These are phyloP conservation scores for Globisporangium parvum DNA, from an alignment of 352 stramenopile species.

Conservation along the genomic window DNA sequence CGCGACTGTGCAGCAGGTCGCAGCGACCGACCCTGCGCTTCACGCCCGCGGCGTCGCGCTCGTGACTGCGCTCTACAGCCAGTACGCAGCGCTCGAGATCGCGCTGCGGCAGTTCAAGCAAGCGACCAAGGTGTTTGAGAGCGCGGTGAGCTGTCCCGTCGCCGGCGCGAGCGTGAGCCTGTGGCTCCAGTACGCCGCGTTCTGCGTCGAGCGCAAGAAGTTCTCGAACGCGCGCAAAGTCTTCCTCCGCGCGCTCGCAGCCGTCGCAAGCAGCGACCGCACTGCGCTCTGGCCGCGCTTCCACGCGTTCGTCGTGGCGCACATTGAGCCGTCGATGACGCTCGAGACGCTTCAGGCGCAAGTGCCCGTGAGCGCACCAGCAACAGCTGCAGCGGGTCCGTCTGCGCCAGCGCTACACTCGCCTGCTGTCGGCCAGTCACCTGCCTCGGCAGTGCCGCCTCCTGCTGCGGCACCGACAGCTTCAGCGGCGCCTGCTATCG, in stretches of 20 bases:
- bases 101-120: slow-evolving; percentile 81
- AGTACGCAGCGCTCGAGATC: slow-evolving; percentile 74
- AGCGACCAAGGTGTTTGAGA: slow-evolving; percentile 74
- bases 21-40: slow-evolving; percentile 9
- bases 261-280: slow-evolving; percentile 27
- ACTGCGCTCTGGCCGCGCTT: slow-evolving; percentile 42
- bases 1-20: slow-evolving; percentile 6
- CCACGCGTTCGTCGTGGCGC: slow-evolving; percentile 52
- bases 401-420: neutral
- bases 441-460: neutral
- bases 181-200: slow-evolving; percentile 66
- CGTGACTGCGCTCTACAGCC: slow-evolving; percentile 40
- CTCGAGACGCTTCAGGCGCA: slow-evolving; percentile 52
- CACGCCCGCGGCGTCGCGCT: slow-evolving; percentile 15
- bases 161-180: slow-evolving; percentile 26
- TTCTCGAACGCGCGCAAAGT: slow-evolving; percentile 73
- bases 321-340: slow-evolving; percentile 54
- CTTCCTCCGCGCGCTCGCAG: slow-evolving; percentile 50
- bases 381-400: slow-evolving; percentile 2
- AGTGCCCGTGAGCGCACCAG: slow-evolving; percentile 33
- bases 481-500: slow-evolving; percentile 2
- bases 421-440: neutral
- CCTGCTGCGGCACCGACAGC: slow-evolving; percentile 1
- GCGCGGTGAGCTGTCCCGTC: slow-evolving; percentile 43
- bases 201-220: slow-evolving; percentile 70